Base-by-base conservation (phyloP, 371 early-diverging fungal species). In the Mucor velutinosus region DNA sequence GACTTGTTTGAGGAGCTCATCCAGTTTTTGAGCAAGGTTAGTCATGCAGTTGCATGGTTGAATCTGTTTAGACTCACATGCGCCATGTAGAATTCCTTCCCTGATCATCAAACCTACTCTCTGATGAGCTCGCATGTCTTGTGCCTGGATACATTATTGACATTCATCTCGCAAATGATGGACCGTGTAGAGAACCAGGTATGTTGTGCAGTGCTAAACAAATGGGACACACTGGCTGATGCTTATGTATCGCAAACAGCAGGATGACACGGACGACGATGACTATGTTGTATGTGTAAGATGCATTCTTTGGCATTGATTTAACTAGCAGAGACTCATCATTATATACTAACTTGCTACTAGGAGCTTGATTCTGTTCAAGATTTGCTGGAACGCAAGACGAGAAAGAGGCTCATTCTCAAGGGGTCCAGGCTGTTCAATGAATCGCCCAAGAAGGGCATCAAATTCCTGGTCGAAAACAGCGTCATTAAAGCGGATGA, bases 1-100 rank as follows among this genome's bases (percentile, higher is more conserved):
- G 91, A 96, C 75, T 75, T 97, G 37, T 95, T 91, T 80, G 95
- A 97, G 68, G 95, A 95, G 39, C 73, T 94, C 41, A 82, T 97
- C 29, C 87, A 90, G 60, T 94, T 95, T 55, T 79, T 86, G 65
- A 86, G 86, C 66, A 82, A 79, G 78, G 86, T 85, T 79, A 60
- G 32, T 25, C 7, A 23, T 25, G 45, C 5, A 23, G 2, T 19
- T 51, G 12, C 3, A 49, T 23, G 19, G 8, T 51, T 1, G 23
- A 49, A 7, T 1, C 12, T 23, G n/a, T 25, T 4, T 33, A 33
- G 4, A 15, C 57, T 35, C n/a, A 39, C 21, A 37, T 17, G 19
- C 55, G 58, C 29, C 21, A 21, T 33, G 17, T 62, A 89, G 88
- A 87, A 87, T 58, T 81, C 89, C 6, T 93, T 92, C 65, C 91